Base-by-base conservation (phyloP, 2,329 filamentous ascomycete genomes). In the Diaporthe capsici region DNA sequence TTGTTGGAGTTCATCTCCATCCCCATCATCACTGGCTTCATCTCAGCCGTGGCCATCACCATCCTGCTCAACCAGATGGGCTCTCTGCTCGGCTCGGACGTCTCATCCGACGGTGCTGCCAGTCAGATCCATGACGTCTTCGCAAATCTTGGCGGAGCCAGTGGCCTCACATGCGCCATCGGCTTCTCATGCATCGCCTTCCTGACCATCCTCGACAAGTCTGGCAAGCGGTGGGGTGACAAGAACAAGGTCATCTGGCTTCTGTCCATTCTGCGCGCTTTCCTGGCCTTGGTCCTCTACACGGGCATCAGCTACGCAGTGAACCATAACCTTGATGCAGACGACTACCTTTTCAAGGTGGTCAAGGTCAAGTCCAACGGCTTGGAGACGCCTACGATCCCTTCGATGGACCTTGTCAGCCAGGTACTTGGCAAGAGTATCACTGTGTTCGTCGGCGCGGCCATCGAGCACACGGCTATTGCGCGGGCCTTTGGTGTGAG, bases 61-160 rank as follows among this genome's bases (percentile, higher is more conserved):
- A 93, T 93, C 79, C 88, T 90, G 31, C 88, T 92, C 68, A 91
- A 90, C n/a, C 92, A 93, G 80, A 87, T 93, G 74, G 89, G 87
- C 4, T 89, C 89, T 1, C 87, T 93, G 0, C 87, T 93, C 2
- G 91, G 91, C 13, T 79, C 81, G 34, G 86, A 90, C 13, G 84
- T 86, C 37, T 86, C 90, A 1, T 86, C 88, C 3, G 85, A 86
- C 37, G 88, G 88, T 2, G 88, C 90, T 2, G 90, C 90, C 7
- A 85, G 84, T 15, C 90, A 91, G 76, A 90, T 93, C 65, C 89
- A 89, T 74, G 88, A 91, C 78, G 86, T 92, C 47, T 88, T 93
- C 75, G 84, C 84, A 25, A 84, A 90, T 15, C 86, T 93, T 0
- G 89, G 89, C 0, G 81, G 89, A 22, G 90, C 90, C 78, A 88